These are phyloP conservation scores for Populus tomentosa DNA, from an alignment of 441 rosid genomes.

Conservation along the genomic window DNA sequence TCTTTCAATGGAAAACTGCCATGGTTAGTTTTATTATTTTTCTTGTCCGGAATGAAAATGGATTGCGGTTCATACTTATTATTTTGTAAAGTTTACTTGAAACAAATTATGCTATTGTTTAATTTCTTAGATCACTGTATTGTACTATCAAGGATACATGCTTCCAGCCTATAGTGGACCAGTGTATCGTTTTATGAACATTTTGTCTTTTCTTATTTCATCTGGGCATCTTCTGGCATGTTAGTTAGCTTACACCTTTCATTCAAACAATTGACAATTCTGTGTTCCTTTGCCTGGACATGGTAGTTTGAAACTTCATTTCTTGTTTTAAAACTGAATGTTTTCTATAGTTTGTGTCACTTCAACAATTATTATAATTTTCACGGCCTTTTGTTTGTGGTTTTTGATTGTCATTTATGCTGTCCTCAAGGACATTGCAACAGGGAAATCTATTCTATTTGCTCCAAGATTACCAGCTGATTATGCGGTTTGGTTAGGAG, in stretches of 20 bases:
- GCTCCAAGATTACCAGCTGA: constrained; percentile 76
- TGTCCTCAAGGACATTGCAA: constrained; percentile 60
- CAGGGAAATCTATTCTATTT: constrained; percentile 75
- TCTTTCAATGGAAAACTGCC: not conserved
- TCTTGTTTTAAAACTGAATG: not conserved
- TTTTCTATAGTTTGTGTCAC: not conserved
- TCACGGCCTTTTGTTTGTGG: not conserved
- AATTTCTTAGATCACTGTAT: not conserved
- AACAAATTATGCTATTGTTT: not conserved
- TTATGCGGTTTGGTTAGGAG: constrained; percentile 94
- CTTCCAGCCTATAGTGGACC: not conserved
- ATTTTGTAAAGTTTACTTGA: not conserved
- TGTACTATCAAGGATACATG: not conserved
- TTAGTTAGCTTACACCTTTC: not conserved
- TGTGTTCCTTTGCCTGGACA: not conserved
- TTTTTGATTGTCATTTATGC: not conserved
- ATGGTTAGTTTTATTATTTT: not conserved
- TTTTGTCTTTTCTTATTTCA: not conserved
- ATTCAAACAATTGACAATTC: not conserved
- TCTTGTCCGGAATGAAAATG: not conserved
- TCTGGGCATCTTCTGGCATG: not conserved
- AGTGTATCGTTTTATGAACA: not conserved
- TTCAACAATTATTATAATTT: not conserved
- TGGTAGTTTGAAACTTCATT: not conserved
- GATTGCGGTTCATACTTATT: not conserved